A percentile compares a stretch with the other conserved stretches of the same genome.
These are phyloP conservation scores for Didymella glomerata DNA, from an alignment of 2,329 filamentous ascomycete species.

Conservation along the genomic window DNA sequence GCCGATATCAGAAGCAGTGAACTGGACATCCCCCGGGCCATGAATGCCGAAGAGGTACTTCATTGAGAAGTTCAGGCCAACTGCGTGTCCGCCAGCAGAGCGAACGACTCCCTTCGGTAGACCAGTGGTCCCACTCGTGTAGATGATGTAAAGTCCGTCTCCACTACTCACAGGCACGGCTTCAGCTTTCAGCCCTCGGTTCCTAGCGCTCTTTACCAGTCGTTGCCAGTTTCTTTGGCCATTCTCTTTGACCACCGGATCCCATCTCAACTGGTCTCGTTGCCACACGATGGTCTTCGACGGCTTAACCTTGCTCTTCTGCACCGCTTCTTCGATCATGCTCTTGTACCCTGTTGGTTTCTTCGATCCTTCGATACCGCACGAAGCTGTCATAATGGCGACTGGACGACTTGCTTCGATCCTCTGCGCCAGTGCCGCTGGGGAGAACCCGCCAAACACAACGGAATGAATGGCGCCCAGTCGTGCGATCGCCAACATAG, in stretches of 20 bases:
- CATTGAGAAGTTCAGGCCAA: conserved; percentile 83
- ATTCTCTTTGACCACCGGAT: conserved; percentile 68
- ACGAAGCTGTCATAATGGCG: conserved; percentile 85
- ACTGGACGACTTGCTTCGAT: conserved; percentile 83
- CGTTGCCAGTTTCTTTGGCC: conserved; percentile 83
- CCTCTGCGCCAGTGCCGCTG: conserved; percentile 81
- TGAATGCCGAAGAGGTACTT: conserved; percentile 83
- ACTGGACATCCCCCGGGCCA: conserved; percentile 83
- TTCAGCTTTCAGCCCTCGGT: conserved; percentile 72
- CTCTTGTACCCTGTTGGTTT: conserved; percentile 77
- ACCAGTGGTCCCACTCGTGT: conserved; percentile 85
- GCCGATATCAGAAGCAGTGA: conserved; percentile 85
- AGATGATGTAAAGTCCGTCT: conserved; percentile 89
- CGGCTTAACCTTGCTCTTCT: conserved; percentile 74
- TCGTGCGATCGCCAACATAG: conserved; percentile 80
- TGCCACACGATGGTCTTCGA: conserved; percentile 82
- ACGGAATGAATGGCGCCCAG: conserved; percentile 89
- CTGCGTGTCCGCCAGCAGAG: conserved; percentile 85
- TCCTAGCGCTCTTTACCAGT: conserved; percentile 74
- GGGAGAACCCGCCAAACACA: conserved; percentile 91
- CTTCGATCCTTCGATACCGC: conserved; percentile 88
- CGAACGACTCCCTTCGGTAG: conserved; percentile 83
- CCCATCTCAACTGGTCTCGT: conserved; percentile 78
- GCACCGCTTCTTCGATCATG: conserved; percentile 77
- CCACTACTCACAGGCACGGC: conserved; percentile 80